Conservation (phyloP, 176 grass and related monocot genomes). For the Eleusine coracana region DNA sequence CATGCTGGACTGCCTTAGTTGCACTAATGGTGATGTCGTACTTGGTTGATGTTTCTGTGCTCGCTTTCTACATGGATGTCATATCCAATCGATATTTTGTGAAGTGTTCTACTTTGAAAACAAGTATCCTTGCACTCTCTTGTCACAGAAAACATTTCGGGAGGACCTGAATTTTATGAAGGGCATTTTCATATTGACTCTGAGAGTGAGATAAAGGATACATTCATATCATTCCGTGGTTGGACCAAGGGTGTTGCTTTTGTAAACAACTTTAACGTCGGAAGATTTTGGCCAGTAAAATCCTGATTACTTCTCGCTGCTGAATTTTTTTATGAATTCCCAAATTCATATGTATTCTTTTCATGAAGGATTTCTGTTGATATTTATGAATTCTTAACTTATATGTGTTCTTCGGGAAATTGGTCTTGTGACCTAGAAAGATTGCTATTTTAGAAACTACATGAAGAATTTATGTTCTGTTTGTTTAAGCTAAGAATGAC, state of each 20-base stretch:
- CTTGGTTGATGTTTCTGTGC: neutral
- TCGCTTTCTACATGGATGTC: conserved; percentile 5
- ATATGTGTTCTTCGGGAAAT: neutral
- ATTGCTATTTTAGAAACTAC: neutral
- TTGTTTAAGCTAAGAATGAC: conserved; percentile 33
- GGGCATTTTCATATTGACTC: conserved; percentile 67
- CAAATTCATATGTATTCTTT: neutral
- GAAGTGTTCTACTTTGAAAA: neutral
- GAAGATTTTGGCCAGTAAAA: conserved; percentile 96
- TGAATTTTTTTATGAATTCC: neutral
- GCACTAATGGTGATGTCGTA: neutral
- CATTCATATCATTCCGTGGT: conserved; percentile 93
- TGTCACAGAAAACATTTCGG: conserved; percentile 51
- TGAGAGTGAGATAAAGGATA: conserved; percentile 62
- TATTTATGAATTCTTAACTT: neutral
- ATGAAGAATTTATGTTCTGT: neutral
- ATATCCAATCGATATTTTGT: conserved; percentile 2
- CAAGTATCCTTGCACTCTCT: neutral
- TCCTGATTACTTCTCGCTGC: conserved; percentile 9
- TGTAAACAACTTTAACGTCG: conserved; percentile 95
- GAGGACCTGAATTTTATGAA: conserved; percentile 68
- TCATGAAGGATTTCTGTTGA: neutral
- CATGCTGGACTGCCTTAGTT: neutral
- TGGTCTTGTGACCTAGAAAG: neutral
- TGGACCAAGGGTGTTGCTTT: conserved; percentile 97